A percentile compares a stretch with the other conserved stretches of the same genome.
Evolutionary conservation across 208 protist genomes (phyloP).

Genomic region (Acanthamoeba lenticulata): DNA sequence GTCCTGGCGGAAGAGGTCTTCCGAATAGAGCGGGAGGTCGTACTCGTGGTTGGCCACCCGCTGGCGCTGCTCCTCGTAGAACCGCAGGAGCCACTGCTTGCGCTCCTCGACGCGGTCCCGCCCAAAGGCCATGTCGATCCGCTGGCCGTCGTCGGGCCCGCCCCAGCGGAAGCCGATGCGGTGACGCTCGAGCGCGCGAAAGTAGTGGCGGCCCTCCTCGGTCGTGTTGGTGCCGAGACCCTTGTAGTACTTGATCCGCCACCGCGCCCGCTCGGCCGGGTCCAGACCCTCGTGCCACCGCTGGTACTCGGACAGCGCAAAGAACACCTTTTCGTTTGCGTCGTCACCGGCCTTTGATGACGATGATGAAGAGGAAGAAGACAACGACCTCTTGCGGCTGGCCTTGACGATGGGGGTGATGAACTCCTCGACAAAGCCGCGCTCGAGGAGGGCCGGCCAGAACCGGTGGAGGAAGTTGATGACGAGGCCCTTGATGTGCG

Average conservation of each 20-base stretch:
- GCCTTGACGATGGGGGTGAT: slow-evolving; percentile 99
- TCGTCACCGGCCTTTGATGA: slow-evolving; percentile 83
- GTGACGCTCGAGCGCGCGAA: slow-evolving; percentile 97
- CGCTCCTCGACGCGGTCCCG: slow-evolving; percentile 98
- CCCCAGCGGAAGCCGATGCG: slow-evolving; percentile 95
- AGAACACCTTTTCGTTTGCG: slow-evolving; percentile 95
- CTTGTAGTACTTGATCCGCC: slow-evolving; percentile 99
- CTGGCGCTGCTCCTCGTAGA: slow-evolving; percentile 88
- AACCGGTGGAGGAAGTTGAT: slow-evolving; percentile 99
- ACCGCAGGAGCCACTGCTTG: slow-evolving; percentile 97
- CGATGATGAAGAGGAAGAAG: slow-evolving; percentile 66
- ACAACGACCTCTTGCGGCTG: slow-evolving; percentile 49
- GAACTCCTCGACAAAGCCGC: slow-evolving; percentile 99
- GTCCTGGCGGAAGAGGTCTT: slow-evolving; percentile 68
- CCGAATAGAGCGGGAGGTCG: slow-evolving; percentile 1
- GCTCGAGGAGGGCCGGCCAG: slow-evolving; percentile 97
- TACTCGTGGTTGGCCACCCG: not conserved
- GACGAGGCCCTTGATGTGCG: slow-evolving; percentile 99
- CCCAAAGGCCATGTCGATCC: slow-evolving; percentile 98
- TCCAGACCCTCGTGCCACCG: slow-evolving; percentile 82
- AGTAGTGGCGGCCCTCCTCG: slow-evolving; percentile 99
- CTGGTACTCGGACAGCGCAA: slow-evolving; percentile 99
- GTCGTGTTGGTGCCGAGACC: slow-evolving; percentile 97
- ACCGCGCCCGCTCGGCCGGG: slow-evolving; percentile 87
- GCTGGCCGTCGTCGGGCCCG: slow-evolving; percentile 89